These are phyloP conservation scores for Maudiozyma pseudohumilis DNA, from an alignment of 805 yeast genomes.

Conservation along the genomic window DNA sequence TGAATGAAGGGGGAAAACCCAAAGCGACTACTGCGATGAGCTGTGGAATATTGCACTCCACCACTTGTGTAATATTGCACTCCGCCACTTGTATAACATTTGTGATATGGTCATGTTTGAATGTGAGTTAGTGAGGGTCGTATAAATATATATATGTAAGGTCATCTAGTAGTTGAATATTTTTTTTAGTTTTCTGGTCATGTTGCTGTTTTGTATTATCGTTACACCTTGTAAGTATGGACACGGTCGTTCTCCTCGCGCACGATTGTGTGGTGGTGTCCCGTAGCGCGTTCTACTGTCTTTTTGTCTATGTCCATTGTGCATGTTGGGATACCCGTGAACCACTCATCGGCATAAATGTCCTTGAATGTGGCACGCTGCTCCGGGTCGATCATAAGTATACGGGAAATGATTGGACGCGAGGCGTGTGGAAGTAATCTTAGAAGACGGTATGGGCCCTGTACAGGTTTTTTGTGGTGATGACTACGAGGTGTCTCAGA, in stretches of 20 bases:
- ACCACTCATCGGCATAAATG: conserved; percentile 62
- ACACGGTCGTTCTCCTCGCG: conserved; percentile 33
- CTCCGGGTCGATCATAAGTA: conserved; percentile 51
- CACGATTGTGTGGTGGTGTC: conserved; percentile 42
- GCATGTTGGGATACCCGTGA: conserved; percentile 49
- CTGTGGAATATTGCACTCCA: too few species aligned
- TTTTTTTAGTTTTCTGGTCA: too few species aligned
- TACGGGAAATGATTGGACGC: conserved; percentile 58
- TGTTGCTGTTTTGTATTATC: too few species aligned
- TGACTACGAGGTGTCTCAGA: background rate
- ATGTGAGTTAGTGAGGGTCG: background rate
- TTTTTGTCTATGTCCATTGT: conserved; percentile 36
- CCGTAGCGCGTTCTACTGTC: conserved; percentile 33
- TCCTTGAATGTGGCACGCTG: conserved; percentile 60
- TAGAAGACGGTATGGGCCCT: conserved; percentile 75
- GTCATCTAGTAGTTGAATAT: background rate
- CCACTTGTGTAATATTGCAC: too few species aligned
- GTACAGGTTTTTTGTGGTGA: conserved; percentile 44
- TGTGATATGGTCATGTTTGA: too few species aligned
- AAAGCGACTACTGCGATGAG: too few species aligned
- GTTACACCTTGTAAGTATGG: conserved; percentile 5
- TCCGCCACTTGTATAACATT: too few species aligned
- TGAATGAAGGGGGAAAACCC: too few species aligned
- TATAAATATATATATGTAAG: too few species aligned
- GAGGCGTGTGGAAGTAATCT: conserved; percentile 74